Percentiles rank a stretch among this genome's conserved stretches.
phyloP scores from a whole-genome alignment of 331 rosid species.

The Malus hybrid region DNA sequence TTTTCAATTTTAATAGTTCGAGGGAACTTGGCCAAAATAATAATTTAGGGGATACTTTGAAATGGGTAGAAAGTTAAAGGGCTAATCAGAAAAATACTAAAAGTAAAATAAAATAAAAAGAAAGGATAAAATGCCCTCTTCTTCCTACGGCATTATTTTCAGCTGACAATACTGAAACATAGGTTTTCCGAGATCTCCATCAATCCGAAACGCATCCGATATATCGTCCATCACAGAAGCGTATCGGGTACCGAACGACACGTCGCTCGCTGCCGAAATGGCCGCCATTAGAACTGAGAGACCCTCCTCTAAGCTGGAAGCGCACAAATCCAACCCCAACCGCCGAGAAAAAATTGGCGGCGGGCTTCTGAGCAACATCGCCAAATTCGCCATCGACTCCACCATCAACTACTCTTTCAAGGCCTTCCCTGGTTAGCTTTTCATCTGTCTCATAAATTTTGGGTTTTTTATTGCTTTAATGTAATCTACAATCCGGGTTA shows the following conservation, averaged over 20 bases:
- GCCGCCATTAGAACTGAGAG: background rate
- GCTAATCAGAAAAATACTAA: too few species aligned
- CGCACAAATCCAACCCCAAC: background rate
- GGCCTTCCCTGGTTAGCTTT: slow-evolving; percentile 40
- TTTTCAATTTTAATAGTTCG: too few species aligned
- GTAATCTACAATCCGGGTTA: background rate
- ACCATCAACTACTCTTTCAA: slow-evolving; percentile 39
- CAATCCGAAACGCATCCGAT: background rate
- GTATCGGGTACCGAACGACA: background rate
- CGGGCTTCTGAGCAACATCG: slow-evolving; percentile 29
- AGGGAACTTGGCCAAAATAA: too few species aligned
- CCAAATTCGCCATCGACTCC: slow-evolving; percentile 56
- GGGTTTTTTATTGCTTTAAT: background rate
- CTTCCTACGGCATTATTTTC: background rate
- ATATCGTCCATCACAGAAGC: background rate
- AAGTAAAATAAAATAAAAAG: too few species aligned
- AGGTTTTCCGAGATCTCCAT: background rate
- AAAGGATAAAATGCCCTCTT: too few species aligned
- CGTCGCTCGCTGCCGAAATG: background rate
- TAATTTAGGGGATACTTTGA: too few species aligned
- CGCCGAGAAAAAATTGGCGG: slow-evolving; percentile 13
- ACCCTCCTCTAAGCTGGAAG: background rate
- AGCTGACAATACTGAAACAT: background rate
- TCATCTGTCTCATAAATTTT: background rate
- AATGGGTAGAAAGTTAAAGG: too few species aligned